Conservation (phyloP, 805 yeast species). For the Wickerhamomyces bisporus region DNA sequence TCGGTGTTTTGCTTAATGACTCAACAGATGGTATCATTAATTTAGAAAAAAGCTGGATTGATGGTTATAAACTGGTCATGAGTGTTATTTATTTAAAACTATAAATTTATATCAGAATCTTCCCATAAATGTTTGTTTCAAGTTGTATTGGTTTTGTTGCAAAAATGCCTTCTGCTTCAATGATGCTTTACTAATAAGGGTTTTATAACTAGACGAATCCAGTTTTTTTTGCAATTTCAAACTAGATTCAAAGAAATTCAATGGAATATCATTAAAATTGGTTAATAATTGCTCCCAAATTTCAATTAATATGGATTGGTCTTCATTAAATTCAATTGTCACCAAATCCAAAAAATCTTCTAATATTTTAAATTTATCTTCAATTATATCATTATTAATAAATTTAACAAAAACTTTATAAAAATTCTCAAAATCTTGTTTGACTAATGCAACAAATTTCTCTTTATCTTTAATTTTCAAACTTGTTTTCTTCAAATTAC, state of each 20-base stretch:
- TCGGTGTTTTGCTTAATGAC: slow-evolving; percentile 3
- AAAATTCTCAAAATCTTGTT: slow-evolving; percentile 55
- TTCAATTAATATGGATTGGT: slow-evolving; percentile 3
- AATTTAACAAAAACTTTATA: slow-evolving; percentile 47
- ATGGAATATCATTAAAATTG: slow-evolving; percentile 9
- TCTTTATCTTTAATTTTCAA: slow-evolving; percentile 37
- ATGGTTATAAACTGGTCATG: slow-evolving; percentile 1
- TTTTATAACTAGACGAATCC: slow-evolving; percentile 4
- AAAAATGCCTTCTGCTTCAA: slow-evolving; percentile 4
- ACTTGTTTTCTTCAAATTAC: slow-evolving; percentile 38
- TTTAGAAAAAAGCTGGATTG: not conserved
- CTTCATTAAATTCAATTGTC: slow-evolving; percentile 5
- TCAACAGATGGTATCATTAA: slow-evolving; percentile 7
- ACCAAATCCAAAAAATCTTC: slow-evolving; percentile 55
- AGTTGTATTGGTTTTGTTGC: slow-evolving; percentile 4
- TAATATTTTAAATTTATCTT: slow-evolving; percentile 49
- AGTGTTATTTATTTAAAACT: slow-evolving; percentile 6
- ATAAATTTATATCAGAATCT: slow-evolving; percentile 7
- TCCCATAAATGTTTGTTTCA: slow-evolving; percentile 10
- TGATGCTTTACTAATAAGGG: slow-evolving; percentile 4
- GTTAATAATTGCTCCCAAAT: slow-evolving; percentile 9
- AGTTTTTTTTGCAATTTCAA: slow-evolving; percentile 5
- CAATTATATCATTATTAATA: slow-evolving; percentile 36
- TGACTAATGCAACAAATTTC: slow-evolving; percentile 44
- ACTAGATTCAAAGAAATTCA: slow-evolving; percentile 6